Percentiles rank a stretch among this genome's conserved stretches.
Evolutionary conservation across 176 grass and related monocot genomes (phyloP).

Genomic region (Raddia guianensis): DNA sequence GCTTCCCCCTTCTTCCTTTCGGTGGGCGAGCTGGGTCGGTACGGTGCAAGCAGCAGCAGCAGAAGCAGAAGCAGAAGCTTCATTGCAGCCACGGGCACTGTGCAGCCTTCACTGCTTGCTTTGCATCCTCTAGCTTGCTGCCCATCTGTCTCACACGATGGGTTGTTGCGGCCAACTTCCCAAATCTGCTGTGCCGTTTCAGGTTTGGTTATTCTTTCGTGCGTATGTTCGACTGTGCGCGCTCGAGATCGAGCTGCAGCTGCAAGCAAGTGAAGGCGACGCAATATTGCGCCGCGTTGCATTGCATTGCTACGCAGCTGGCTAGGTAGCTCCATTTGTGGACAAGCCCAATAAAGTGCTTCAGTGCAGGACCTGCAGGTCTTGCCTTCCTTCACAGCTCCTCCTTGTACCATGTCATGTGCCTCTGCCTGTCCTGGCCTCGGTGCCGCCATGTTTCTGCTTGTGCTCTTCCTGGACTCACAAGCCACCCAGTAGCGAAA

Average conservation of each 20-base stretch:
- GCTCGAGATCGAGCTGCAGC: not conserved
- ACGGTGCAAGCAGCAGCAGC: not conserved
- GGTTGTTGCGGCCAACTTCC: not conserved
- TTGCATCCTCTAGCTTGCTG: not conserved
- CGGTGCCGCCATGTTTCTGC: not conserved
- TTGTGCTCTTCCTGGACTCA: not conserved
- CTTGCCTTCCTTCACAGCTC: not conserved
- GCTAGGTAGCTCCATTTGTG: not conserved
- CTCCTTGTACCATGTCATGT: not conserved
- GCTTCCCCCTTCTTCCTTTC: not conserved
- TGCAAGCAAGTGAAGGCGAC: not conserved
- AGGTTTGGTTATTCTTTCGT: no score
- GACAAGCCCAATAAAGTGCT: not conserved
- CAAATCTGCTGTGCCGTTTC: not conserved
- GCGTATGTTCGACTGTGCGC: not conserved
- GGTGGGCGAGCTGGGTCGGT: constrained; percentile 10
- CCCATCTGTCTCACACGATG: not conserved
- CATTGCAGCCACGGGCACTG: not conserved
- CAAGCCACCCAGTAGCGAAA: not conserved
- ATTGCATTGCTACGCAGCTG: not conserved
- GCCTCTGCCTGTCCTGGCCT: not conserved
- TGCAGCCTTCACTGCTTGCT: not conserved
- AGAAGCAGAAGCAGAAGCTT: not conserved
- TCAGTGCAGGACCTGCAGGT: no score
- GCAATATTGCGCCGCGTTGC: no score